Evolutionary conservation across 2,329 filamentous ascomycete genomes (phyloP).

Genomic region (Leptodontidium sp.): DNA sequence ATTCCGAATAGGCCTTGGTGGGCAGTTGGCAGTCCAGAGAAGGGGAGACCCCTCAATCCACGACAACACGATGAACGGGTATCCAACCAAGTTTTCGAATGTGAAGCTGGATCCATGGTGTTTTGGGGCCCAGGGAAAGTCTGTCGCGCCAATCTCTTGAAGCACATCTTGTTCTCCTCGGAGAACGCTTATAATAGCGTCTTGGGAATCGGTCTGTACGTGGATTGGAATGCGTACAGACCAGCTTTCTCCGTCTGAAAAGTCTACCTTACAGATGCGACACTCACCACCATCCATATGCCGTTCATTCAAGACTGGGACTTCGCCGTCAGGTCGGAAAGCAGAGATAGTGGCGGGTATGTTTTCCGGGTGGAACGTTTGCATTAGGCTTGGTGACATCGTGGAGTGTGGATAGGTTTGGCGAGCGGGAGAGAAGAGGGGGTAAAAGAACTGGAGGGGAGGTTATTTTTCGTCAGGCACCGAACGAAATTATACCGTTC

Average conservation of each 20-base stretch:
- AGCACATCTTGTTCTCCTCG: slow-evolving; percentile 20
- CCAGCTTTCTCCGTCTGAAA: slow-evolving; percentile 18
- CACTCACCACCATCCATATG: slow-evolving; percentile 17
- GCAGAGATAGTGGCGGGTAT: slow-evolving; percentile 18
- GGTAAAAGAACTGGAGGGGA: neutral
- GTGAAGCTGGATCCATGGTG: neutral
- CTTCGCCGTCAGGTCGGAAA: slow-evolving; percentile 19
- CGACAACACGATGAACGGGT: neutral
- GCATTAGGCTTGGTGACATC: slow-evolving; percentile 7
- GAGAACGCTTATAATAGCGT: slow-evolving; percentile 15
- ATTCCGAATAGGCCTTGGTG: neutral
- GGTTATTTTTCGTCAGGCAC: neutral
- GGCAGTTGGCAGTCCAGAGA: neutral
- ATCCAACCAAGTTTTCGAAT: neutral
- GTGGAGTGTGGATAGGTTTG: neutral
- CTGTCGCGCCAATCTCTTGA: slow-evolving; percentile 19
- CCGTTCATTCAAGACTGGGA: slow-evolving; percentile 17
- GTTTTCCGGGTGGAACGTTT: slow-evolving; percentile 20
- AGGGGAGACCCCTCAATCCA: neutral
- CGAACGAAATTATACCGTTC: neutral
- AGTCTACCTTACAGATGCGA: slow-evolving; percentile 16
- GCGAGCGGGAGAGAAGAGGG: neutral
- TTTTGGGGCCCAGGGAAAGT: slow-evolving; percentile 9
- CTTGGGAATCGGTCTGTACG: slow-evolving; percentile 18
- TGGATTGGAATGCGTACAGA: slow-evolving; percentile 20